Evolutionary conservation across 1,139 yeast genomes (phyloP), one percentile per base, ranked within the genome.

Genomic region (Debaryomyces sp.): DNA sequence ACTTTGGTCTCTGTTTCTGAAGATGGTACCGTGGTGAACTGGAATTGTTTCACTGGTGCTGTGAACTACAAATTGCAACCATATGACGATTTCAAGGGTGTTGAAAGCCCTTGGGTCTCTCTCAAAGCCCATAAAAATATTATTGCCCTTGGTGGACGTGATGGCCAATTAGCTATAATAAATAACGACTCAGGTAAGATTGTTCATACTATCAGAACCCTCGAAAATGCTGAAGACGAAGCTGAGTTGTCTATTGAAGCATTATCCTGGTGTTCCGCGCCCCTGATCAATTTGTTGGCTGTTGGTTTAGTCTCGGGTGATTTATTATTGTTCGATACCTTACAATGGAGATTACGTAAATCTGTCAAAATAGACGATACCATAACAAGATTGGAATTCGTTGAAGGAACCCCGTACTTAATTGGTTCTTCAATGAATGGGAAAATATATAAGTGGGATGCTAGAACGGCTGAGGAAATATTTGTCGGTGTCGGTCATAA

Each of bases 271-370:
- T 85, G 94, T 60, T 75, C 77, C 29, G 67, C 77, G 23, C 77
- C 85, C 38, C 78, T 84, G 39, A 67, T 89, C 44, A 72, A 68
- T 52, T 60, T 76, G 39, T 71, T 92, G 62, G 98, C 97, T 2
- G 81, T 87, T 9, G 99, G 99, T 3, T 77, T 89, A 53, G 98
- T 94, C 15, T 85, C 90, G 18, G 99, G 99, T 41, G 89, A 87
- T 54, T 77, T 94, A 15, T 74, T 87, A 49, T 73, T 94, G 48
- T 91, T 87, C 61, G 98, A 94, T 62, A 78, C 92, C 8, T 81
- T 81, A 50, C 86, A 91, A 41, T 91, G 98, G 97, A 84, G 89
- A 66, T 77, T 90, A 48, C 84, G 99, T 67, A 84, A 82, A 58
- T 74, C 83, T 33, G 71, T 91, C 52, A 78, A 80, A 56, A 75